Evolutionary conservation across 768 basidiomycete species (phyloP), one percentile per base, ranked within the genome.

Genomic region (Leucogyrophana mollusca): DNA sequence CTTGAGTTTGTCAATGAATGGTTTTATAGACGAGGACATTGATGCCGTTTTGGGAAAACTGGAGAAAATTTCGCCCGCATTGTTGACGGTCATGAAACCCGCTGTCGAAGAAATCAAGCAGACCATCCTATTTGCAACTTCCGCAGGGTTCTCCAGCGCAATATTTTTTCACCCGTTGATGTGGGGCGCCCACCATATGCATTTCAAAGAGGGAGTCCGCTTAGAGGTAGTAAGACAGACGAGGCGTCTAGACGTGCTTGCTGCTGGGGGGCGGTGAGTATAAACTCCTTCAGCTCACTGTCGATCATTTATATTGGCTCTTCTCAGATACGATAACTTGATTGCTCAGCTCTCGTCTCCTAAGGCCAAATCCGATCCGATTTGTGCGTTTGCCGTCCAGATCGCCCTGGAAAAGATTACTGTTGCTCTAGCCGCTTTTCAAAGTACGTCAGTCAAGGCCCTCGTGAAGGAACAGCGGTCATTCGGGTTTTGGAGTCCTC

Each of bases 401-500:
- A 83, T 93, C 30, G 80, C 83, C 4, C 67, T 92, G 4, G 87
- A 92, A 60, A 87, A 85, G 69, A 87, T 93, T 49, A 80, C 85
- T 0, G 67, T 74, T 1, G 76, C 80, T 9, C 71, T 92, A 2
- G 88, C 86, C 0, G 70, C 80, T 2, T 87, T 79, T 58, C 89
- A 92, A 57, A 77, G 77, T 8, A 61, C 68, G 1, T 82, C 84
- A 1, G 76, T 89, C 30, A 83, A 82, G 59, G 76, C 76, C 3
- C 72, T 90, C 4, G 70, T 90, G 43, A 90, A 86, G 61, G 87
- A 90, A 56, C 80, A 83, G 49, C 79, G 82, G 9, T 90, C 91
- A 0, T 93, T 90, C 50, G 90, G 91, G 0, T 88, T 82, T 58
- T 93, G 88, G 89, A 88, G 87, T 62, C 90, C 90, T n/a, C 77